A percentile compares a stretch with the other conserved stretches of the same genome.
Conservation (phyloP, 768 basidiomycete genomes). For the Cystofilobasidium ferigula region DNA sequence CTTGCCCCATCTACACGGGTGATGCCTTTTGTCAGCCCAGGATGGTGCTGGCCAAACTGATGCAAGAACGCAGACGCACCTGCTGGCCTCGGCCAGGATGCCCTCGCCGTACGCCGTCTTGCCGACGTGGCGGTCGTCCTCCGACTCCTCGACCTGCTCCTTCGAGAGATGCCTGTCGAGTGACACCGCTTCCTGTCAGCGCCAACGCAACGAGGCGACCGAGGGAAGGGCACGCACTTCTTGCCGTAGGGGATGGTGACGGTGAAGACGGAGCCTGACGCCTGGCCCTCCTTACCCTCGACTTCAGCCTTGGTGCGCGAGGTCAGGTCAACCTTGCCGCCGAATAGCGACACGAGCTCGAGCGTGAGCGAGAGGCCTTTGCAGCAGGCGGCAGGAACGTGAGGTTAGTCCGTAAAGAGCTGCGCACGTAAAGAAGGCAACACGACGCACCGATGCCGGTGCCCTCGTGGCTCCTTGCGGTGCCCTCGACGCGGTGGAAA, state of each 20-base stretch:
- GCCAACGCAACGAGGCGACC: background rate
- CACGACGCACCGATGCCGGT: background rate
- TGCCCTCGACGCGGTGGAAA: slow-evolving; percentile 39
- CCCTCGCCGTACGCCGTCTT: slow-evolving; percentile 35
- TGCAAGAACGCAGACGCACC: slow-evolving; percentile 29
- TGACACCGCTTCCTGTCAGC: too few relatives aligned
- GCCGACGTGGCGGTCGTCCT: background rate
- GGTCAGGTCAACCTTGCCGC: slow-evolving; percentile 36
- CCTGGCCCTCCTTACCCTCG: slow-evolving; percentile 32
- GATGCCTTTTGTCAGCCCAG: background rate
- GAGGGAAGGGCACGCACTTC: background rate
- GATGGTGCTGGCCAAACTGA: background rate
- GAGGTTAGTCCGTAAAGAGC: too few relatives aligned
- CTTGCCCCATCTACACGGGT: background rate
- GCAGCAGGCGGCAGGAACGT: slow-evolving; percentile 24
- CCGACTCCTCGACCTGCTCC: slow-evolving; percentile 23
- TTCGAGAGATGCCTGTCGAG: slow-evolving; percentile 33
- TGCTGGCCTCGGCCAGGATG: slow-evolving; percentile 40
- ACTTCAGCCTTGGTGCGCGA: slow-evolving; percentile 34
- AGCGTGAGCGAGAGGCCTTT: slow-evolving; percentile 36
- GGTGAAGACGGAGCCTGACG: slow-evolving; percentile 37
- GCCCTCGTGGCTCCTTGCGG: slow-evolving; percentile 39
- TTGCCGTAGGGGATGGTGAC: slow-evolving; percentile 38
- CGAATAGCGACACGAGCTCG: slow-evolving; percentile 40
- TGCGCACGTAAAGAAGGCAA: background rate